These are phyloP conservation scores for Eucalyptus polyanthemos DNA, from an alignment of 345 rosid species.

Conservation along the genomic window DNA sequence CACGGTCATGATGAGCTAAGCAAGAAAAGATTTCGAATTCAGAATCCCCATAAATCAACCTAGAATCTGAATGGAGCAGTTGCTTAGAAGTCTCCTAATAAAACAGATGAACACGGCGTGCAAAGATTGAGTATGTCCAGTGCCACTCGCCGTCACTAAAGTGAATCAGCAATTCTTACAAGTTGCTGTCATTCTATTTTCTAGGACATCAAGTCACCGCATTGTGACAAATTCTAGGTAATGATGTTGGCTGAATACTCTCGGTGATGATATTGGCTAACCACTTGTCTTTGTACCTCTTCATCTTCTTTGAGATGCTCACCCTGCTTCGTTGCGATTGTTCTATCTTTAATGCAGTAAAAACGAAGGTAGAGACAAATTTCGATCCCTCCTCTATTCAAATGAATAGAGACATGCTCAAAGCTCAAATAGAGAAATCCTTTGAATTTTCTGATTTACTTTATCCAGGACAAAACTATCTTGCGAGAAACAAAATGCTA, in stretches of 20 bases:
- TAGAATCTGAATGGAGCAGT: not conserved
- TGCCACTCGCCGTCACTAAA: not conserved
- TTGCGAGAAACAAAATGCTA: not conserved
- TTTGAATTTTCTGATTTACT: not conserved
- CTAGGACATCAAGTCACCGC: not conserved
- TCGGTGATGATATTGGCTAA: not conserved
- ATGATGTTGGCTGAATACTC: not conserved
- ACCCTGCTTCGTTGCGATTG: not conserved
- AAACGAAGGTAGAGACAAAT: not conserved
- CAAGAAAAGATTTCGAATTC: not conserved
- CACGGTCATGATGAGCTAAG: not conserved
- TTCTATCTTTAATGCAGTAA: not conserved
- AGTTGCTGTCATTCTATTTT: not conserved
- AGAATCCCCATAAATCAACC: not conserved
- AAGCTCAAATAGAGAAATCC: not conserved
- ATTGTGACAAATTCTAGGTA: not conserved
- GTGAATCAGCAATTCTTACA: not conserved
- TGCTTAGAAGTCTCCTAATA: not conserved
- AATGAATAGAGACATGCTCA: not conserved
- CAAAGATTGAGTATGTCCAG: not conserved
- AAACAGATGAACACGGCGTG: not conserved
- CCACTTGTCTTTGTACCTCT: not conserved
- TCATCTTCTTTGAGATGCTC: not conserved
- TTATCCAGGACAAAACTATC: not conserved
- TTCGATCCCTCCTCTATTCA: not conserved